These are phyloP conservation scores for Oryza glaberrima DNA, from an alignment of 176 grass and related monocot species.

Conservation along the genomic window DNA sequence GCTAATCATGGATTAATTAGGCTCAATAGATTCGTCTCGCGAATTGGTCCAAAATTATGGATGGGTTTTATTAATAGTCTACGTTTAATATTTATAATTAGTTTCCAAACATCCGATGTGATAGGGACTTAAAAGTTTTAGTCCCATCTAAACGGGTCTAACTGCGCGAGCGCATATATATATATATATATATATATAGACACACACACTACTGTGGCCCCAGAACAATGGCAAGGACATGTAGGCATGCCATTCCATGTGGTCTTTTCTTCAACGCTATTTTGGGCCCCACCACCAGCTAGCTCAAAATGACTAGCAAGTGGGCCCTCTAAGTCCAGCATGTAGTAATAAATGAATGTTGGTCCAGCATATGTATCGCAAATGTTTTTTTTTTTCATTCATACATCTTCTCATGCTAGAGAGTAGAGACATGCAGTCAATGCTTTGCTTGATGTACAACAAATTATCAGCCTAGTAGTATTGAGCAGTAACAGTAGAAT, in stretches of 20 bases:
- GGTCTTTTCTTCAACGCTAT: conserved; percentile 16
- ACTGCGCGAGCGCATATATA: no score
- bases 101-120: no score
- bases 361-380: not conserved
- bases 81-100: no score
- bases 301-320: not conserved
- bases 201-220: not conserved
- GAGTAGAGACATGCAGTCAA: not conserved
- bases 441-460: not conserved
- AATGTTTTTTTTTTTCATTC: not conserved
- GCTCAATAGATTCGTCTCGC: no score
- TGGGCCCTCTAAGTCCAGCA: not conserved
- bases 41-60: no score
- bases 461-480: not conserved
- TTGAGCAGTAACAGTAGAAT: not conserved
- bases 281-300: not conserved
- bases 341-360: not conserved
- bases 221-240: not conserved
- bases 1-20: no score
- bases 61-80: no score
- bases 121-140: no score
- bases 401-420: not conserved
- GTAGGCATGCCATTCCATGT: conserved; percentile 2
- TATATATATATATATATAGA: no score
- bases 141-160: no score